A percentile compares a stretch with the other conserved stretches of the same genome.
Evolutionary conservation across 257 asterid genomes (phyloP).

Genomic region (Salvia rosmarinus): DNA sequence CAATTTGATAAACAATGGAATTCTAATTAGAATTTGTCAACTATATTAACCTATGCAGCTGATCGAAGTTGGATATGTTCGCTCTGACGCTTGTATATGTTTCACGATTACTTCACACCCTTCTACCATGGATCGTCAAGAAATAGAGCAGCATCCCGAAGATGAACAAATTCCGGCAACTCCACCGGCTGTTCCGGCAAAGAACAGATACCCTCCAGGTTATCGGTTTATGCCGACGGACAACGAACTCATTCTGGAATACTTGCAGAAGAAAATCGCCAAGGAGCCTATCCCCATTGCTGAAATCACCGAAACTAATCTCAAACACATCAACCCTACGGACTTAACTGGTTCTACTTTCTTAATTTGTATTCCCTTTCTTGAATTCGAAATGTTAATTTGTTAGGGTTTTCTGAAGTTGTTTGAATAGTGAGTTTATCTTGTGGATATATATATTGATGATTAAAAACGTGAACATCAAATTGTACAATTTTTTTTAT

Average conservation of each 20-base stretch:
- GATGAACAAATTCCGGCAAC: background rate
- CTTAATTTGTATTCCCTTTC: background rate
- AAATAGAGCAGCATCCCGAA: background rate
- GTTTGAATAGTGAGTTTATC: too few species aligned
- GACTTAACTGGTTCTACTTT: background rate
- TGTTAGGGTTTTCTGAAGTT: too few species aligned
- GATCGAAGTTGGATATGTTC: background rate
- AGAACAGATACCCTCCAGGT: background rate
- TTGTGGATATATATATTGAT: too few species aligned
- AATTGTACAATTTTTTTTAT: too few species aligned
- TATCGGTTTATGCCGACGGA: slow-evolving; percentile 23
- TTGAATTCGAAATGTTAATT: background rate
- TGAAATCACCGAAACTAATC: background rate
- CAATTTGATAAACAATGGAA: background rate
- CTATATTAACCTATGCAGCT: background rate
- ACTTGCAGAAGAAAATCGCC: background rate
- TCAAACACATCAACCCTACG: background rate
- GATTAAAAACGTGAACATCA: too few species aligned
- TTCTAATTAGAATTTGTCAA: background rate
- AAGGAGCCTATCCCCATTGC: background rate
- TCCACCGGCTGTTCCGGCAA: background rate
- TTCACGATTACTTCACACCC: background rate
- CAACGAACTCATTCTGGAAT: background rate
- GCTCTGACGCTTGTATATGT: background rate
- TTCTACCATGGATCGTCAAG: background rate